phyloP scores from a whole-genome alignment of 1,284 basidiomycete genomes.

The Sparassis latifolia region DNA sequence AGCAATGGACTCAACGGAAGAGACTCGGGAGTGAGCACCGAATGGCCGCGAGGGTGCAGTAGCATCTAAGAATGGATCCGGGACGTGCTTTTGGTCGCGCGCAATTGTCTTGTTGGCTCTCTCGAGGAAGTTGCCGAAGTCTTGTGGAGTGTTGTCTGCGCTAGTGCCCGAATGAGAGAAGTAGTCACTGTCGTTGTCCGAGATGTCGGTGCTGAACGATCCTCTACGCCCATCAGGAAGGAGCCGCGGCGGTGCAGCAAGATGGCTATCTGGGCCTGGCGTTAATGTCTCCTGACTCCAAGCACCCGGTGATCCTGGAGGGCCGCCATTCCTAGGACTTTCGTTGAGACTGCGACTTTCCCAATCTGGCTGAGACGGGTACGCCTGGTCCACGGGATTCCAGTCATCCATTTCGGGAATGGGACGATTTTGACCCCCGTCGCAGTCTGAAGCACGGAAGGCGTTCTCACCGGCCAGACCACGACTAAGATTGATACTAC shows the following conservation, averaged over 20 bases:
- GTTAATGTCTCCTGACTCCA: conserved; percentile 54
- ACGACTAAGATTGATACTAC: conserved; percentile 73
- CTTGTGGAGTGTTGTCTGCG: conserved; percentile 29
- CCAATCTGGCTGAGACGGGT: conserved; percentile 51
- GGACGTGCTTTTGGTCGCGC: conserved; percentile 65
- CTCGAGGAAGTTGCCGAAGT: conserved; percentile 77
- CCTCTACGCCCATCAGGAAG: conserved; percentile 33
- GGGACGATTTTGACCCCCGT: conserved; percentile 37
- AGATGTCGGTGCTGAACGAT: conserved; percentile 42
- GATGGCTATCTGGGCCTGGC: conserved; percentile 30
- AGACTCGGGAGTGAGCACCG: conserved; percentile 70
- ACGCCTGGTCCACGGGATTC: conserved; percentile 44
- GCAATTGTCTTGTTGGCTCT: conserved; percentile 79
- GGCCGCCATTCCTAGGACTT: conserved; percentile 16
- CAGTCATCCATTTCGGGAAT: conserved; percentile 48
- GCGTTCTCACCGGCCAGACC: conserved; percentile 63
- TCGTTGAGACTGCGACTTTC: conserved; percentile 37
- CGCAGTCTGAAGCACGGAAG: conserved; percentile 71
- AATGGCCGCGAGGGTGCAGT: conserved; percentile 66
- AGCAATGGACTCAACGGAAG: conserved; percentile 82
- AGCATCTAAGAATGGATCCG: conserved; percentile 79
- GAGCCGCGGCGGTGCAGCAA: conserved; percentile 28
- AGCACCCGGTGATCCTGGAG: conserved; percentile 44
- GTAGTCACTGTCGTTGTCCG: conserved; percentile 57
- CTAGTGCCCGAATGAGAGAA: conserved; percentile 35